Percentiles rank a stretch among this genome's conserved stretches.
phyloP scores from a whole-genome alignment of 1,284 basidiomycete genomes.

The Leccinum cinnamomeum region DNA sequence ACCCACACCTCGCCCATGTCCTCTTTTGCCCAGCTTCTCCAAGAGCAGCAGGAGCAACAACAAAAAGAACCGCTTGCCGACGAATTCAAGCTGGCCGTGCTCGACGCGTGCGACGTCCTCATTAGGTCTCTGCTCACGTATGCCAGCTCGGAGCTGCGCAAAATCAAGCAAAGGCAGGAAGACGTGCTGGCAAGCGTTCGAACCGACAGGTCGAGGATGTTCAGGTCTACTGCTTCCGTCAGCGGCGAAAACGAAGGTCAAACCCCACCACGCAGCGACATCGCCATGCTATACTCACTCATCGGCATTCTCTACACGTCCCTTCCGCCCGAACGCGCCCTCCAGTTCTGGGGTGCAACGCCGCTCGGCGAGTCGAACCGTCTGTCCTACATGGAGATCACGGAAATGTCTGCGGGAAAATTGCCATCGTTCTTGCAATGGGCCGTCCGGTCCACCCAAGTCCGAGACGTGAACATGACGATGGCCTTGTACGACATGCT shows the following conservation, averaged over 20 bases:
- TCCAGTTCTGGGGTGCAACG: slow-evolving; percentile 83
- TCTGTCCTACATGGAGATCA: slow-evolving; percentile 40
- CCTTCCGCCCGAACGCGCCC: slow-evolving; percentile 72
- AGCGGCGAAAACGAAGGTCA: slow-evolving; percentile 41
- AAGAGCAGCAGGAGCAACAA: too few species aligned
- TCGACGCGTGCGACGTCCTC: slow-evolving; percentile 70
- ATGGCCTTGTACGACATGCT: too few species aligned
- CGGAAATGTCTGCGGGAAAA: slow-evolving; percentile 62
- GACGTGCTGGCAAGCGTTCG: slow-evolving; percentile 64
- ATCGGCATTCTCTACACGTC: slow-evolving; percentile 79
- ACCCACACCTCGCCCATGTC: too few species aligned
- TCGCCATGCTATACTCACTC: slow-evolving; percentile 82
- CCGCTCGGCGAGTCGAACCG: slow-evolving; percentile 41
- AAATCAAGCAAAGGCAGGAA: slow-evolving; percentile 90
- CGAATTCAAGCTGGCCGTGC: slow-evolving; percentile 66
- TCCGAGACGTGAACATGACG: too few species aligned
- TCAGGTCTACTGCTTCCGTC: slow-evolving; percentile 47
- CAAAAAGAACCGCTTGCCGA: slow-evolving; percentile 17
- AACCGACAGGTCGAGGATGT: slow-evolving; percentile 52
- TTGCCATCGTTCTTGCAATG: too few species aligned
- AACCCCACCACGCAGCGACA: slow-evolving; percentile 66
- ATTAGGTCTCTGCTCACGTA: slow-evolving; percentile 74
- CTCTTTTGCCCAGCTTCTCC: too few species aligned
- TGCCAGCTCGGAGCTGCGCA: slow-evolving; percentile 84
- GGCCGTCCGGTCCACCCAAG: too few species aligned